These are phyloP conservation scores for Parafenestella ontariensis DNA, from an alignment of 2,329 filamentous ascomycete genomes.

Conservation along the genomic window DNA sequence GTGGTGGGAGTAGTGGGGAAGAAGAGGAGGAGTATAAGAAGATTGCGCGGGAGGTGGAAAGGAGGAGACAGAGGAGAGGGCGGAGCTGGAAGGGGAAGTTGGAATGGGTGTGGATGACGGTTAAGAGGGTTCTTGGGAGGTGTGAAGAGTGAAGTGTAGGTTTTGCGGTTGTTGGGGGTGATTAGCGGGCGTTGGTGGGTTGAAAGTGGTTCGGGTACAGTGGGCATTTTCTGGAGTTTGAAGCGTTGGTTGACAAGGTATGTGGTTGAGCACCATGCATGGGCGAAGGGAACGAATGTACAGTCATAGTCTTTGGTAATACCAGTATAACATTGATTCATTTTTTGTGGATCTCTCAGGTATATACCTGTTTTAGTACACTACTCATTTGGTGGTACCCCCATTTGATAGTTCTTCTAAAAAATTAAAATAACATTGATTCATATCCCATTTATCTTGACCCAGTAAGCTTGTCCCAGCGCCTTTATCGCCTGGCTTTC, in stretches of 20 bases:
- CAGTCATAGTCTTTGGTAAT: background rate
- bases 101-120: background rate
- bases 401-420: no score
- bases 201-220: no score
- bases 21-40: background rate
- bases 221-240: no score
- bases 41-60: background rate
- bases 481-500: background rate
- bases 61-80: background rate
- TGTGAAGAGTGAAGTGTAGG: background rate
- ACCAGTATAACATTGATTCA: background rate
- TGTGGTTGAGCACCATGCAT: no score
- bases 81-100: background rate
- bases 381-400: no score
- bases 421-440: background rate
- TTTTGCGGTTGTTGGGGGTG: no score
- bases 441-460: background rate
- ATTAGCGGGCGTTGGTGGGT: no score
- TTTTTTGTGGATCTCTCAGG: no score
- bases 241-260: no score
- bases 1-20: background rate
- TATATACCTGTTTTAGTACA: no score
- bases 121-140: background rate
- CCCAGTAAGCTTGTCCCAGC: background rate
- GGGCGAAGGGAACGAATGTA: background rate